Conservation (phyloP, 1,284 basidiomycete genomes). For the Caloboletus firmus region DNA sequence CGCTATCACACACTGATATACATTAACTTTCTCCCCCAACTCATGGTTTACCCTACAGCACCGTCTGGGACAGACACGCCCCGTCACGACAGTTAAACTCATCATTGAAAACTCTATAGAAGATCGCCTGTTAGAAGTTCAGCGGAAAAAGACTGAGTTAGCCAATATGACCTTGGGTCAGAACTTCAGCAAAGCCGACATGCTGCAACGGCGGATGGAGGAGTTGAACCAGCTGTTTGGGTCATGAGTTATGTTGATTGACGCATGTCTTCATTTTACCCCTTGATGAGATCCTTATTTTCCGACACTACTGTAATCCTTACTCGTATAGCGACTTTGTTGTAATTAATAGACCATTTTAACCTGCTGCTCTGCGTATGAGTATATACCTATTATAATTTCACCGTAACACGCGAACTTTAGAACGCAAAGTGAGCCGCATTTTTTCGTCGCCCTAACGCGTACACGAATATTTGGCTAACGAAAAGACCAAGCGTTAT, state of each 20-base stretch:
- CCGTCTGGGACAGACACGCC: conserved; percentile 88
- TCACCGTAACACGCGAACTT: conserved; percentile 12
- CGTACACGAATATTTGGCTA: conserved; percentile 76
- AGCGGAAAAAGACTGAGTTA: conserved; percentile 91
- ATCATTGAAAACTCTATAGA: conserved; percentile 96
- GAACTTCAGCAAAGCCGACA: conserved; percentile 78
- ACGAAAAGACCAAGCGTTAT: conserved; percentile 83
- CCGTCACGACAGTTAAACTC: conserved; percentile 88
- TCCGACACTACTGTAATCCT: conserved; percentile 30
- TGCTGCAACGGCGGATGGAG: conserved; percentile 81
- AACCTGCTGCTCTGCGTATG: background rate
- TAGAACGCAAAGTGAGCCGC: conserved; percentile 77
- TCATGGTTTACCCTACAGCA: conserved; percentile 51
- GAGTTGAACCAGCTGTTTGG: conserved; percentile 74
- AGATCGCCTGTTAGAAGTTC: conserved; percentile 83
- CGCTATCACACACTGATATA: conserved; percentile 1
- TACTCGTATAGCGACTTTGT: conserved; percentile 32
- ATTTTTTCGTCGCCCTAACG: conserved; percentile 72
- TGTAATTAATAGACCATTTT: conserved; percentile 33
- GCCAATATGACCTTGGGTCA: conserved; percentile 88
- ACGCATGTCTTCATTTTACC: conserved; percentile 11
- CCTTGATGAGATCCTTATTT: conserved; percentile 22
- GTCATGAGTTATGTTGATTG: conserved; percentile 34
- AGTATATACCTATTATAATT: background rate
- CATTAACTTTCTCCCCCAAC: conserved; percentile 2